Percentiles rank a stretch among this genome's conserved stretches.
phyloP scores from a whole-genome alignment of 176 grass and related monocot species.

The Avena eriantha region DNA sequence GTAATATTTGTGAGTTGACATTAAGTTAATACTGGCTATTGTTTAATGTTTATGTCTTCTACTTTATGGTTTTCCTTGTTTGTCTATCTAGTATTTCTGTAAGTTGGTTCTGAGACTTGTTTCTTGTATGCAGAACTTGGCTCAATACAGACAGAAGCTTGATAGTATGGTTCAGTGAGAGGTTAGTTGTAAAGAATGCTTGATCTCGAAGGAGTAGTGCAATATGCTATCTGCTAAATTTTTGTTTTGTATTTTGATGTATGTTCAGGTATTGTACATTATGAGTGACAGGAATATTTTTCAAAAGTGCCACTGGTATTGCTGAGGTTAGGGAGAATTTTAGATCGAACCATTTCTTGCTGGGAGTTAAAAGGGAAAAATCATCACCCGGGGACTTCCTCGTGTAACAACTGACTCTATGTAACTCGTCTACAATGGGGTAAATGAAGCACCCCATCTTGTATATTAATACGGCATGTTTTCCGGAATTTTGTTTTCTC shows the following conservation, averaged over 20 bases:
- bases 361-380: neutral
- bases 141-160: constrained; percentile 86
- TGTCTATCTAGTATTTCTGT: neutral
- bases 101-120: constrained; percentile 2
- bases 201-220: neutral
- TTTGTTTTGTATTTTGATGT: neutral
- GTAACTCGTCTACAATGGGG: neutral
- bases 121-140: constrained; percentile 76
- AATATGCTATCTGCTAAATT: neutral
- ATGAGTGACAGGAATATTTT: neutral
- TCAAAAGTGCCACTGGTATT: neutral
- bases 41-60: neutral
- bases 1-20: neutral
- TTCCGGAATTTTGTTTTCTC: neutral
- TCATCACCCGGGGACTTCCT: neutral
- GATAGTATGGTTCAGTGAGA: constrained; percentile 70
- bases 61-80: neutral
- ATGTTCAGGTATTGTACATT: constrained; percentile 21
- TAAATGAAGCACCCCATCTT: neutral
- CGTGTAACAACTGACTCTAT: neutral
- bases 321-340: neutral
- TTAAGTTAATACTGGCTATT: neutral
- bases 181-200: neutral
- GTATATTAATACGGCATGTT: neutral
- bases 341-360: neutral